Base-by-base conservation (phyloP, 2,329 filamentous ascomycete species). In the Mycosphaerella arachidis region DNA sequence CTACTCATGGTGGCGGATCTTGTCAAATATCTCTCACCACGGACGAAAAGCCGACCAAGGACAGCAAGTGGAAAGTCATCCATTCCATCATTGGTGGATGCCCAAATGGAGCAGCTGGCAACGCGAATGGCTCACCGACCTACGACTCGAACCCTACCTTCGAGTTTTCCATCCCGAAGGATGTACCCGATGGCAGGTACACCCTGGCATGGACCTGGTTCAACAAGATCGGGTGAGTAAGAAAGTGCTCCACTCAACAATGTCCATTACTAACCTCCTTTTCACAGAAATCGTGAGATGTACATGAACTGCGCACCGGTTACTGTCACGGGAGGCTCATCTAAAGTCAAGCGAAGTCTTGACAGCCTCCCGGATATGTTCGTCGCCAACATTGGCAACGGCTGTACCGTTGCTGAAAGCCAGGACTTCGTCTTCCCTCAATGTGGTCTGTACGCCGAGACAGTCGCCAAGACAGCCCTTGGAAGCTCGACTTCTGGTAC, bases 281-380 rank as follows among this genome's bases (percentile, higher is more conserved):
- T 4, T 3, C 12, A 12, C 16, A 43, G 93, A 4, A 93, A 96
- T 77, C 86, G 92, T 1, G 93, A 97, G 73, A 90, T 96, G 83
- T 97, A 97, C 82, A 96, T 96, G 92, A 94, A 96, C 82, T 97
- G 94, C 67, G 91, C 89, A 0, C 85, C 90, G 0, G 76, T 95
- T 58, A 83, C 78, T 0, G 79, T 96, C 20, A 85, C 83, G 1
- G 76, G 74, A 1, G 76, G 76, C 27, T 73, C 75, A 31, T 68
- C 72, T 55, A 67, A 66, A 40, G 66, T 83, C 56, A 72, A 77
- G 30, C 18, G 27, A 4, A 83, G 82, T 65, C 82, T 84, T 61
- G 70, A 85, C 56, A 76, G 78, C 0, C 86, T 92, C 20, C 90
- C 89, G 0, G 79, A 86, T 60, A 86, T 92, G 82, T 85, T 90